phyloP scores from a whole-genome alignment of 2,329 filamentous ascomycete genomes.

The Dactylellina drechsleri region DNA sequence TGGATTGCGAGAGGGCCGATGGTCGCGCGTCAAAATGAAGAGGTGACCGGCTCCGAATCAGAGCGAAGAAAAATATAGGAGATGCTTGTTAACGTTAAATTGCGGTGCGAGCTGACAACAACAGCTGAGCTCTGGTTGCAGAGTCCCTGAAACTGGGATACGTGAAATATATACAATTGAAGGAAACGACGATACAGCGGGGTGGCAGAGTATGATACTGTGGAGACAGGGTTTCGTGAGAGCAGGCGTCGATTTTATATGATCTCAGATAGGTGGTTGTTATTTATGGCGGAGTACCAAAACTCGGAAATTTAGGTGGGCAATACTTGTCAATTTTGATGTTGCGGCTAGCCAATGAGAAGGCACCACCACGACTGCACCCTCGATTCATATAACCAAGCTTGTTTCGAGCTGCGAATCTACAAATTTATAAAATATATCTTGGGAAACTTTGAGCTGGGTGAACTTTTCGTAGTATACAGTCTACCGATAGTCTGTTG shows the following conservation, averaged over 20 bases:
- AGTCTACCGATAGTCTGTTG: constrained; percentile 41
- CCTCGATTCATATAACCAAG: too few species aligned
- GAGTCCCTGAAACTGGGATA: neutral
- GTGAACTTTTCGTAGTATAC: constrained; percentile 35
- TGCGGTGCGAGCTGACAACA: neutral
- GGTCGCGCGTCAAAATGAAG: neutral
- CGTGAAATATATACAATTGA: constrained; percentile 40
- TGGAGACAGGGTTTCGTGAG: too few species aligned
- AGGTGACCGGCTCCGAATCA: neutral
- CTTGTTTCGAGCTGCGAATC: too few species aligned
- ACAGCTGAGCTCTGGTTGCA: neutral
- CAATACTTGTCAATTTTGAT: constrained; percentile 29
- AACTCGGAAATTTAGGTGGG: neutral
- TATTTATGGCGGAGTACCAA: too few species aligned
- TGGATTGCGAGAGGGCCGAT: neutral
- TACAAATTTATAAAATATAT: neutral
- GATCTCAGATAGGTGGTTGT: too few species aligned
- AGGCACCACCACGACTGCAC: neutral
- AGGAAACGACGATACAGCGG: neutral
- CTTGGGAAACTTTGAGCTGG: neutral
- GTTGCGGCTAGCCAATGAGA: constrained; percentile 27
- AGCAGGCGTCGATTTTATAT: too few species aligned
- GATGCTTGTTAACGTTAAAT: constrained; percentile 3
- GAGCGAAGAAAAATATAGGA: neutral
- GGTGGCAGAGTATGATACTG: neutral